Base-by-base conservation (phyloP, 2,329 filamentous ascomycete genomes). In the Fusarium euwallaceae region DNA sequence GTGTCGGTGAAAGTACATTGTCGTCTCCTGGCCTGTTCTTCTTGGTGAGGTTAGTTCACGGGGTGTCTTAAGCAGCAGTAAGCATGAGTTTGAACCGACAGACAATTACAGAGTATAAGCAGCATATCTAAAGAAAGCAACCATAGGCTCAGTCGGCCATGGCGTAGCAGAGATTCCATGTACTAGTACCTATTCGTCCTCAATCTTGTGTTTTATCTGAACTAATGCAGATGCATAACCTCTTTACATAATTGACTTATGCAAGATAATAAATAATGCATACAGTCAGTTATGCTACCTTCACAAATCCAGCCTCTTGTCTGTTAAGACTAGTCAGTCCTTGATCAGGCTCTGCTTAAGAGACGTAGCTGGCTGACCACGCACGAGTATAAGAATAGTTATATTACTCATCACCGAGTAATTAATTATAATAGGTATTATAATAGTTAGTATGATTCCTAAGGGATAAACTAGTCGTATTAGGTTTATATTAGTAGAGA, bases 291-390 rank as follows among this genome's bases (percentile, higher is more conserved):
- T 22, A 51, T 51, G 22, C 5, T 16, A 5, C 14, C 12, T 48
- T 27, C 45, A 27, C 14, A 48, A 27, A 27, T 17, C 8, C 14
- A n/a, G 9, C 17, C 48, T 32, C 48, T 53, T 53, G 17, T 29
- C 17, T 32, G 27, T 20, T 53, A 32, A 53, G 48, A 29, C 27
- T 10, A 20, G 48, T 32, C 17, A n/a, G 27, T 12, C 48, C 17
- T 53, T 20, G 16, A 55, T 20, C 48, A 20, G 48, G 48, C 4
- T 12, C 48, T 32, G 6, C 17, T n/a, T 6, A 55, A 32, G 4
- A 32, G 48, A 55, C 48, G 48, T 55, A 27, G 48, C 48, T 55
- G 27, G 48, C 48, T 55, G 17, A 14, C 27, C 4, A 32, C 48
- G 10, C 48, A 55, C 11, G 27, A 32, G 17, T 20, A 6, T 6